These are phyloP conservation scores for Aspergillus brunneoviolaceus DNA, from an alignment of 2,329 filamentous ascomycete genomes.

Conservation along the genomic window DNA sequence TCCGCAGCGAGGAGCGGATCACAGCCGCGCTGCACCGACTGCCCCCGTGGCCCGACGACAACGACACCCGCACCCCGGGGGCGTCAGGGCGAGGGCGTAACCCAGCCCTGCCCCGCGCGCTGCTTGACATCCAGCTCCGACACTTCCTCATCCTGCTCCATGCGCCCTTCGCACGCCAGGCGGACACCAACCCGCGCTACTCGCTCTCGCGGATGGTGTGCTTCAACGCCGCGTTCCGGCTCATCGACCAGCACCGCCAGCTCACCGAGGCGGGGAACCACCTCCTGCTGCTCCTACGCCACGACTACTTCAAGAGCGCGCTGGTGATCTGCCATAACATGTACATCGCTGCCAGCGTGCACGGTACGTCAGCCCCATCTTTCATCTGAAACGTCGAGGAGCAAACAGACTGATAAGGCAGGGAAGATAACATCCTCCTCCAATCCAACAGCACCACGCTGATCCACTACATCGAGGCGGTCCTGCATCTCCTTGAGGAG, in stretches of 20 bases:
- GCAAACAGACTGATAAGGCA: background rate
- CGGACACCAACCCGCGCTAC: constrained; percentile 22
- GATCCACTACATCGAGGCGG: constrained; percentile 24
- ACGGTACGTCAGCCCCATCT: background rate
- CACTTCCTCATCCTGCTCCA: constrained; percentile 33
- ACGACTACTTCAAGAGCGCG: constrained; percentile 24
- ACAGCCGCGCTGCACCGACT: constrained; percentile 24
- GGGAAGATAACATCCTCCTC: constrained; percentile 18
- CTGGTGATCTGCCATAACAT: constrained; percentile 21
- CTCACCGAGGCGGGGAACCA: constrained; percentile 11
- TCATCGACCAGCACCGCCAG: constrained; percentile 17
- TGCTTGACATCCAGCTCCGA: constrained; percentile 30
- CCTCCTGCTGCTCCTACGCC: constrained; percentile 18
- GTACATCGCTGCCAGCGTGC: constrained; percentile 11
- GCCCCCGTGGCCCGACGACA: constrained; percentile 20
- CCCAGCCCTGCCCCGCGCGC: constrained; percentile 12
- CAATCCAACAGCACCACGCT: constrained; percentile 15
- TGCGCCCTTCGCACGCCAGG: constrained; percentile 26
- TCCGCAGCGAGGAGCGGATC: constrained; percentile 28
- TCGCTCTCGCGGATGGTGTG: constrained; percentile 27
- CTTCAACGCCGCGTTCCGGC: constrained; percentile 19
- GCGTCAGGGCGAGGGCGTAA: too few species aligned
- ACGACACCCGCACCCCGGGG: background rate
- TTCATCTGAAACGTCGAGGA: background rate
- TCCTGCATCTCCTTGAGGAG: constrained; percentile 34